These are phyloP conservation scores for Picea sitchensis DNA, from an alignment of 75 land plant genomes.

Conservation along the genomic window DNA sequence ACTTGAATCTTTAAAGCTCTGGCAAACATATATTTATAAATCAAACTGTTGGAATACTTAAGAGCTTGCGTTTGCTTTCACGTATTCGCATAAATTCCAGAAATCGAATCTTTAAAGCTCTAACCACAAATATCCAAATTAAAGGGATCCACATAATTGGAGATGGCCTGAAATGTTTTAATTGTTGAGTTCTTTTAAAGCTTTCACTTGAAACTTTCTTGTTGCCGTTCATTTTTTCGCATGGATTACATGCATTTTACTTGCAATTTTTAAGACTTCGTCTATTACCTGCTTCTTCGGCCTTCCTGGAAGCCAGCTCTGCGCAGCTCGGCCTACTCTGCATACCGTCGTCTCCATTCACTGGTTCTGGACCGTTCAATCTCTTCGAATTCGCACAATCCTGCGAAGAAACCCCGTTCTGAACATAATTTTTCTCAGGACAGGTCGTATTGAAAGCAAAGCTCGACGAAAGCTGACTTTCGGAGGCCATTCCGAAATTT, in stretches of 20 bases:
- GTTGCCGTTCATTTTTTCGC: not conserved
- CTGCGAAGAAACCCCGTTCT: no score
- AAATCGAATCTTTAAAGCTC: not conserved
- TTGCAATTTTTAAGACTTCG: not conserved
- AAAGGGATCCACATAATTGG: not conserved
- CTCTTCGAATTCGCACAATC: not conserved
- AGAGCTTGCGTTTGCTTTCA: not conserved
- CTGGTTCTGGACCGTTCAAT: not conserved
- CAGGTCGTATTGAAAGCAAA: not conserved
- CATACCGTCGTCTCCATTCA: not conserved
- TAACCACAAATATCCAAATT: not conserved
- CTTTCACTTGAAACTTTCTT: not conserved
- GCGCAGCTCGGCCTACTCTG: constrained; percentile 12
- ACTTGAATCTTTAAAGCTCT: no score
- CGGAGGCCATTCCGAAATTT: not conserved
- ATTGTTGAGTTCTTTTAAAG: not conserved
- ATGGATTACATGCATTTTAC: not conserved
- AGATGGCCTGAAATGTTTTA: not conserved
- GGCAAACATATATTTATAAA: no score
- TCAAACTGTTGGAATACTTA: no score
- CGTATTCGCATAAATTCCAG: not conserved
- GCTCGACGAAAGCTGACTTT: not conserved
- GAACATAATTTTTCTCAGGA: not conserved
- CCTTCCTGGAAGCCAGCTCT: constrained; percentile 22
- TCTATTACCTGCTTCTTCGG: constrained; percentile 29